These are phyloP conservation scores for Puccinia polysora DNA, from an alignment of 1,284 basidiomycete genomes.

Conservation along the genomic window DNA sequence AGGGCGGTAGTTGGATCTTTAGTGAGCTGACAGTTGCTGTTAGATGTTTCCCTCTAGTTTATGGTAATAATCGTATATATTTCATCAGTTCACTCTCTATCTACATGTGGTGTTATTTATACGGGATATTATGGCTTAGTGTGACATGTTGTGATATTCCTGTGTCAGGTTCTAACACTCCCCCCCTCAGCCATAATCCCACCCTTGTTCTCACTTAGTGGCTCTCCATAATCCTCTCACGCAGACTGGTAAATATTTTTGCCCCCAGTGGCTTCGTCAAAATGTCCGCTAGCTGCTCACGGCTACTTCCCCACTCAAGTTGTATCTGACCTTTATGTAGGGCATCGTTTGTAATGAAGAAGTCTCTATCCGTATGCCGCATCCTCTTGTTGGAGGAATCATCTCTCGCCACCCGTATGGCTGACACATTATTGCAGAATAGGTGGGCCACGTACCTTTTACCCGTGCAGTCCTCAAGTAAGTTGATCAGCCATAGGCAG, in stretches of 20 bases:
- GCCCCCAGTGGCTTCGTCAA: background rate
- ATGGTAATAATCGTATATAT: no score
- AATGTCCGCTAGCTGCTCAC: conserved; percentile 12
- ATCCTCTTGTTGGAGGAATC: conserved; percentile 22
- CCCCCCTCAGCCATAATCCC: no score
- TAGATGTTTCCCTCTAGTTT: no score
- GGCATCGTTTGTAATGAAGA: conserved; percentile 3
- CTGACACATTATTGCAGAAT: conserved; percentile 1
- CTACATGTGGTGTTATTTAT: no score
- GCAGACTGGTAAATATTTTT: background rate
- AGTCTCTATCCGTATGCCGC: conserved; percentile 13
- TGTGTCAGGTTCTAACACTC: no score
- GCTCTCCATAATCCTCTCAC: background rate
- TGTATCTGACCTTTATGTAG: conserved; percentile 4
- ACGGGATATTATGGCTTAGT: no score
- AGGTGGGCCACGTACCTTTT: background rate
- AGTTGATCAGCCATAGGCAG: conserved; percentile 1
- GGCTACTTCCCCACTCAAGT: background rate
- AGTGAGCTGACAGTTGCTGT: no score
- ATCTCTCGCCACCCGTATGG: background rate
- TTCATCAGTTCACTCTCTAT: no score
- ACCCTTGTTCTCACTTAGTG: background rate
- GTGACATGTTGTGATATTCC: no score
- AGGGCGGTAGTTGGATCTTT: no score
- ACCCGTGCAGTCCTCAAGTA: background rate